A percentile compares a stretch with the other conserved stretches of the same genome.
Evolutionary conservation across 257 asterid species (phyloP).

Genomic region (Catharanthus roseus): DNA sequence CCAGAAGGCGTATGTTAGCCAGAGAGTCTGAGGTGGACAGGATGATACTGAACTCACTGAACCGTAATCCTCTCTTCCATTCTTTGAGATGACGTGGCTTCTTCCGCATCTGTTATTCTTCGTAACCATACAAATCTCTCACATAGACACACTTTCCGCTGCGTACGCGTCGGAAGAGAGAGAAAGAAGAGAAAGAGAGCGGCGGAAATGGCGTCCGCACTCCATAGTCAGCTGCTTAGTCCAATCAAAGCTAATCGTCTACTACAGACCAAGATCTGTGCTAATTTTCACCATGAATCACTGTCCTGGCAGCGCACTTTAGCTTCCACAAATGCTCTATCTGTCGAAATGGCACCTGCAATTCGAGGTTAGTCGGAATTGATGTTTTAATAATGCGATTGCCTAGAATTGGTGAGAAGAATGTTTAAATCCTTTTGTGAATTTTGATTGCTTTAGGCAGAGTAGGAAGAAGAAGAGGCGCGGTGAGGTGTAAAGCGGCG

Average conservation of each 20-base stretch:
- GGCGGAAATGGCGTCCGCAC: slow-evolving; percentile 48
- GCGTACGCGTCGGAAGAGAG: background rate
- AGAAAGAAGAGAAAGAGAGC: slow-evolving; percentile 13
- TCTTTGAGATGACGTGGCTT: slow-evolving; percentile 50
- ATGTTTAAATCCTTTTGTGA: background rate
- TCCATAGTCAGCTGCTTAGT: slow-evolving; percentile 28
- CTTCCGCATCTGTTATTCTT: slow-evolving; percentile 41
- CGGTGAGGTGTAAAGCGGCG: slow-evolving; percentile 43
- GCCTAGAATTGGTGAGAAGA: too few relatives aligned
- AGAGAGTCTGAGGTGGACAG: slow-evolving; percentile 18
- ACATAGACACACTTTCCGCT: background rate
- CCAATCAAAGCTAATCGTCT: slow-evolving; percentile 28
- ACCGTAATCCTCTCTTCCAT: slow-evolving; percentile 10
- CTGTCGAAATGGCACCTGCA: slow-evolving; percentile 17
- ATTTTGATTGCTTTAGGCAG: slow-evolving; percentile 29
- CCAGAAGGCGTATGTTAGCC: background rate
- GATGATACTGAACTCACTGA: background rate
- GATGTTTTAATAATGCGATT: too few relatives aligned
- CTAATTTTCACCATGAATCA: slow-evolving; percentile 18
- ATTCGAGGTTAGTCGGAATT: background rate
- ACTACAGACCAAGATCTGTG: slow-evolving; percentile 2
- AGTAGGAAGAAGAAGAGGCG: slow-evolving; percentile 12
- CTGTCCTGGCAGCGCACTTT: slow-evolving; percentile 49
- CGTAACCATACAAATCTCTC: background rate
- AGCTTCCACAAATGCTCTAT: slow-evolving; percentile 27